phyloP scores from a whole-genome alignment of 768 basidiomycete species.

The Lactarius quietus region DNA sequence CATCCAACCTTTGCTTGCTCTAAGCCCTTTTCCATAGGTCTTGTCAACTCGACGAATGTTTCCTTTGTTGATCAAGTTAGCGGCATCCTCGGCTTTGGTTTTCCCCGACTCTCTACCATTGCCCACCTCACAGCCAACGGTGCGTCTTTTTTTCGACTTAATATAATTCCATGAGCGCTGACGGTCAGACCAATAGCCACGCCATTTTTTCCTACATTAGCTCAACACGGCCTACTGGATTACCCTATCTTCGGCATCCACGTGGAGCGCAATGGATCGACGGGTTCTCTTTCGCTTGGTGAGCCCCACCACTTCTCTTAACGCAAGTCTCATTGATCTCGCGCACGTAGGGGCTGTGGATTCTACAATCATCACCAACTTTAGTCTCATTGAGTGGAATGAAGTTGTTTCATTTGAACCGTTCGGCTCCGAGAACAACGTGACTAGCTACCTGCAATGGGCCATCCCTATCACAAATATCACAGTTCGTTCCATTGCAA shows the following conservation, averaged over 20 bases:
- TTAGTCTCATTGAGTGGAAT: constrained; percentile 64
- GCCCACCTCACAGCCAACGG: constrained; percentile 45
- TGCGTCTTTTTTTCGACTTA: constrained; percentile 31
- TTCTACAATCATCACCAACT: constrained; percentile 58
- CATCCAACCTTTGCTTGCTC: neutral
- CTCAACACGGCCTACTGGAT: constrained; percentile 58
- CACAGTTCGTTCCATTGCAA: constrained; percentile 40
- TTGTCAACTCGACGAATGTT: constrained; percentile 61
- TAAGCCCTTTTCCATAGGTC: constrained; percentile 39
- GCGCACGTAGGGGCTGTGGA: constrained; percentile 71
- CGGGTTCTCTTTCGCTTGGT: constrained; percentile 68
- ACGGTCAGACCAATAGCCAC: constrained; percentile 43
- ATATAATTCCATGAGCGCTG: constrained; percentile 6
- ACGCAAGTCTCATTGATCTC: constrained; percentile 1
- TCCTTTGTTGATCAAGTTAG: constrained; percentile 60
- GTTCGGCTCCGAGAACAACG: constrained; percentile 49
- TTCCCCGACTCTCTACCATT: constrained; percentile 67
- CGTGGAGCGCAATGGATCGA: constrained; percentile 50
- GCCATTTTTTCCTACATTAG: constrained; percentile 62
- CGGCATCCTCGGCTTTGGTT: constrained; percentile 73
- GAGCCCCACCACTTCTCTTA: constrained; percentile 18
- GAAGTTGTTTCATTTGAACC: constrained; percentile 73
- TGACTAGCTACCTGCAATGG: constrained; percentile 76
- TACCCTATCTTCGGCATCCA: constrained; percentile 78
- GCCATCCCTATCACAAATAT: constrained; percentile 56